Conservation (phyloP, 441 rosid genomes). For the Eutrema salsugineum region DNA sequence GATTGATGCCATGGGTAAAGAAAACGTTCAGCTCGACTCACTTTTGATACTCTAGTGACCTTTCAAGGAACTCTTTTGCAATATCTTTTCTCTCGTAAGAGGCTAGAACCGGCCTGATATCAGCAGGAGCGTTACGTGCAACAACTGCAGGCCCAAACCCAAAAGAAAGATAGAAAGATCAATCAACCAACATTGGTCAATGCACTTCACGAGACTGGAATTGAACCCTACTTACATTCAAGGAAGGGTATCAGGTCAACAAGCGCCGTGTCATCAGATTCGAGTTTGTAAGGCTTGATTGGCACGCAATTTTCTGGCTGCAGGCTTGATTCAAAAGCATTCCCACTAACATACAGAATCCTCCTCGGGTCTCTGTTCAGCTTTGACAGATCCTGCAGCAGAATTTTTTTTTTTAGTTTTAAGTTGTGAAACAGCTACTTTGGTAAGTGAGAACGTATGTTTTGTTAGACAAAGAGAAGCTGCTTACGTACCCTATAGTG, state of each 20-base stretch:
- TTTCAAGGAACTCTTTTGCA: conserved; percentile 81
- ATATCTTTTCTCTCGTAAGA: conserved; percentile 78
- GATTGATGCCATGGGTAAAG: neutral
- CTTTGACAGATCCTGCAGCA: conserved; percentile 84
- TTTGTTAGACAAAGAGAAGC: neutral
- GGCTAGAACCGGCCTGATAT: conserved; percentile 67
- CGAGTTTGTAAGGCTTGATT: conserved; percentile 74
- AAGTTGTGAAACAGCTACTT: conserved; percentile 8
- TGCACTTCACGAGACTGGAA: neutral
- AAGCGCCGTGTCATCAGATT: conserved; percentile 71
- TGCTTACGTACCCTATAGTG: conserved; percentile 66
- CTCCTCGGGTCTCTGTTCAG: conserved; percentile 83
- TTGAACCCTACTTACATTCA: conserved; percentile 59
- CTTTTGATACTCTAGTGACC: conserved; percentile 79
- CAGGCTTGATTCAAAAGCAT: conserved; percentile 74
- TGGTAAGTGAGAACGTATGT: neutral
- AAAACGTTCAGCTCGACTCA: conserved; percentile 24
- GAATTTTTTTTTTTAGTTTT: neutral
- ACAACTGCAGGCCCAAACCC: conserved; percentile 48
- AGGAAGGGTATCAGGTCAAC: conserved; percentile 96
- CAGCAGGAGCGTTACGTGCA: conserved; percentile 78
- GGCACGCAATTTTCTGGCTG: conserved; percentile 89
- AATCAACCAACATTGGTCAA: conserved; percentile 1
- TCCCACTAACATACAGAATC: conserved; percentile 75
- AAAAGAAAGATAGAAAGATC: neutral